These are phyloP conservation scores for Lizonia empirigonia DNA, from an alignment of 2,329 filamentous ascomycete genomes.

Conservation along the genomic window DNA sequence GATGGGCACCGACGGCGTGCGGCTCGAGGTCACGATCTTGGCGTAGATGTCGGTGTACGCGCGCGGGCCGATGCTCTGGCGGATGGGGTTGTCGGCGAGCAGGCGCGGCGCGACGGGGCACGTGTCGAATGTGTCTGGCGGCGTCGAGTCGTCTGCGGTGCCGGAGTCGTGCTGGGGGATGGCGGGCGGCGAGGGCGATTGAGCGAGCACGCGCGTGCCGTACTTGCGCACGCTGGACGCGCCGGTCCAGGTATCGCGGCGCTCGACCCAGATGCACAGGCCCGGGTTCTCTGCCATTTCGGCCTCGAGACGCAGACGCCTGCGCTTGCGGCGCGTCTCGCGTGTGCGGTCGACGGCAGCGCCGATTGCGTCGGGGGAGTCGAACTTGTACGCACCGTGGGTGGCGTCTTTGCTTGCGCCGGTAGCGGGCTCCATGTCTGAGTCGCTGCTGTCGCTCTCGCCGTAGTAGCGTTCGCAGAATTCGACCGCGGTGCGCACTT, in stretches of 20 bases:
- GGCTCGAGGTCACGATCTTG: conserved; percentile 79
- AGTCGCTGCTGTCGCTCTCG: conserved; percentile 36
- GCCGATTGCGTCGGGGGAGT: conserved; percentile 53
- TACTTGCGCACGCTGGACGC: conserved; percentile 60
- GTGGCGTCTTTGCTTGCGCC: conserved; percentile 35
- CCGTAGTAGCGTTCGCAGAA: conserved; percentile 55
- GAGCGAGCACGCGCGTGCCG: conserved; percentile 9
- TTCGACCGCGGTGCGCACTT: conserved; percentile 39
- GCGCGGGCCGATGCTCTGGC: no score
- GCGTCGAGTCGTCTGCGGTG: neutral
- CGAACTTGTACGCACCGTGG: conserved; percentile 49
- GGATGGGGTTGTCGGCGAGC: conserved; percentile 74
- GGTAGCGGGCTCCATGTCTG: conserved; percentile 22
- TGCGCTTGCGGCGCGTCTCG: conserved; percentile 45
- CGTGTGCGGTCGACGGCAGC: conserved; percentile 41
- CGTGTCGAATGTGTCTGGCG: conserved; percentile 47
- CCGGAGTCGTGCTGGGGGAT: conserved; percentile 6
- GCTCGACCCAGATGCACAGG: conserved; percentile 75
- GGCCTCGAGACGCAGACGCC: conserved; percentile 44
- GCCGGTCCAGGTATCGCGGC: conserved; percentile 84
- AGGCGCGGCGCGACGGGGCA: conserved; percentile 77
- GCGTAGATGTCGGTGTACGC: conserved; percentile 85
- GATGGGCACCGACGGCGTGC: conserved; percentile 85
- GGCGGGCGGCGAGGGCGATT: neutral
- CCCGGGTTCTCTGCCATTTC: conserved; percentile 76